Conservation (phyloP, 148 eudicot genomes). For the Amaranthus palmeri region DNA sequence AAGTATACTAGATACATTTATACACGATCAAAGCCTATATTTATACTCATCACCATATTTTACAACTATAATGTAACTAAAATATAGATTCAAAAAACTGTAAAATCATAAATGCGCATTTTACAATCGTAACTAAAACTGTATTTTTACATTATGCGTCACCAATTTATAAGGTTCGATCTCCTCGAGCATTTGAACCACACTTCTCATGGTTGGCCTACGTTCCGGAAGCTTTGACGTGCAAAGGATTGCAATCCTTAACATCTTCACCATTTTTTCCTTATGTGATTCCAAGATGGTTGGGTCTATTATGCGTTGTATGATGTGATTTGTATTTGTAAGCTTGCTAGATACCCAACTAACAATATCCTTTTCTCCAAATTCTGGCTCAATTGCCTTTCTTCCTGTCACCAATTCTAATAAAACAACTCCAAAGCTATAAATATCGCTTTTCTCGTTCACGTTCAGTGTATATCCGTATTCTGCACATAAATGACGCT, state of each 20-base stretch:
- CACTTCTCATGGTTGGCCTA: conserved; percentile 78
- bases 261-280: conserved; percentile 63
- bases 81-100: too few species aligned
- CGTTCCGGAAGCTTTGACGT: conserved; percentile 52
- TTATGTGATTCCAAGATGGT: conserved; percentile 33
- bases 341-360: conserved; percentile 70
- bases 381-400: conserved; percentile 79
- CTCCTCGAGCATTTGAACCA: conserved; percentile 87
- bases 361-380: conserved; percentile 74
- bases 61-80: too few species aligned
- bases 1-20: too few species aligned
- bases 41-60: too few species aligned
- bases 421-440: conserved; percentile 92
- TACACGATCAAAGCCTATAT: not conserved
- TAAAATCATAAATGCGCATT: too few species aligned
- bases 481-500: conserved; percentile 37
- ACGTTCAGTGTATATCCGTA: conserved; percentile 82
- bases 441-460: conserved; percentile 81
- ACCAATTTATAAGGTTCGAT: conserved; percentile 63
- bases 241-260: conserved; percentile 71
- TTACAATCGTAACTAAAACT: not conserved
- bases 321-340: conserved; percentile 44
- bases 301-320: conserved; percentile 56
- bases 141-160: conserved; percentile 44
- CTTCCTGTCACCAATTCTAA: conserved; percentile 91